Evolutionary conservation across 257 asterid genomes (phyloP).

Genomic region (Salvia miltiorrhiza): DNA sequence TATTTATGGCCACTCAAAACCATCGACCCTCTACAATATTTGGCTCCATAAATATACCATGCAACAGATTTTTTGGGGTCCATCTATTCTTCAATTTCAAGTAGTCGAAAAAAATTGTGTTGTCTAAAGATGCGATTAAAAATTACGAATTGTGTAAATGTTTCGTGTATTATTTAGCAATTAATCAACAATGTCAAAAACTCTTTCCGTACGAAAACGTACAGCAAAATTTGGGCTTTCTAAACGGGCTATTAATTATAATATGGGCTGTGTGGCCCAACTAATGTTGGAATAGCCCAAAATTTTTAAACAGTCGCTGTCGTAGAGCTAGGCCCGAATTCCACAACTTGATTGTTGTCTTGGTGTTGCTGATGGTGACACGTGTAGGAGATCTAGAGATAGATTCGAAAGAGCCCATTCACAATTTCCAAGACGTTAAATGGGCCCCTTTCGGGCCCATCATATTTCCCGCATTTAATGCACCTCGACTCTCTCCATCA

Average conservation of each 20-base stretch:
- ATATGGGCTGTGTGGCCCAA: background rate
- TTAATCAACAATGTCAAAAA: no score
- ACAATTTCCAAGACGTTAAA: slow-evolving; percentile 32
- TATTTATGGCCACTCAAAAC: no score
- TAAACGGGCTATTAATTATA: background rate
- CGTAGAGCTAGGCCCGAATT: slow-evolving; percentile 16
- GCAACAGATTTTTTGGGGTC: no score
- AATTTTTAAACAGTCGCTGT: background rate
- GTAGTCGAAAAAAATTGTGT: no score
- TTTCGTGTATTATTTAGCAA: no score
- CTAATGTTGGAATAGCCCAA: background rate
- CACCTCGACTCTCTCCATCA: slow-evolving; percentile 14
- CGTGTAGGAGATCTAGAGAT: slow-evolving; percentile 9
- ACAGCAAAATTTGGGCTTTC: background rate
- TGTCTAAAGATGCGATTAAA: no score
- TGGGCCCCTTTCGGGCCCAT: slow-evolving; percentile 28
- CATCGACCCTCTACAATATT: no score
- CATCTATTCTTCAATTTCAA: no score
- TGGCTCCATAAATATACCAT: no score
- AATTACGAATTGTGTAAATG: no score
- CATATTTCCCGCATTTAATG: slow-evolving; percentile 41
- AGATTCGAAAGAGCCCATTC: slow-evolving; percentile 21
- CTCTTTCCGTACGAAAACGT: background rate
- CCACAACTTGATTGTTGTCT: background rate
- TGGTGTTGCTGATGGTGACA: slow-evolving; percentile 10